phyloP scores from a whole-genome alignment of 345 rosid genomes.

The Eucalyptus paniculata region DNA sequence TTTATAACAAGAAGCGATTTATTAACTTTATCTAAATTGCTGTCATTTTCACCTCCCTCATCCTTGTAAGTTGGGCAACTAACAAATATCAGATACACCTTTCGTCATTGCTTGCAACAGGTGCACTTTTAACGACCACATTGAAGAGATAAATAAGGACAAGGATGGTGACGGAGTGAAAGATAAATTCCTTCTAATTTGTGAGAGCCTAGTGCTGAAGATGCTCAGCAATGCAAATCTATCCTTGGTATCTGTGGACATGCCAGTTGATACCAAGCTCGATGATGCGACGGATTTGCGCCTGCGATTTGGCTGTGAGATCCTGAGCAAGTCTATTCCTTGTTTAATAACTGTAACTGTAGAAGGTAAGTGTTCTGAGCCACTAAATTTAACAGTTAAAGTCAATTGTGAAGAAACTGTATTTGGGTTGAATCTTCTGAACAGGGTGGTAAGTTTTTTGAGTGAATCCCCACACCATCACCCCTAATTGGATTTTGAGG shows the following conservation, averaged over 20 bases:
- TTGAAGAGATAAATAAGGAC: conserved; percentile 43
- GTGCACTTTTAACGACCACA: conserved; percentile 62
- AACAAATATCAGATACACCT: neutral
- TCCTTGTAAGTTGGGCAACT: neutral
- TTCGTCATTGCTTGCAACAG: conserved; percentile 14
- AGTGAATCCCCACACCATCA: conserved; percentile 17
- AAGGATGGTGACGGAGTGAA: conserved; percentile 13
- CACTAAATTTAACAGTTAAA: conserved; percentile 42
- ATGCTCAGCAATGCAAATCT: conserved; percentile 78
- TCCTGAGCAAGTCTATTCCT: conserved; percentile 65
- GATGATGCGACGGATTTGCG: conserved; percentile 77
- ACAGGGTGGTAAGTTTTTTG: conserved; percentile 61
- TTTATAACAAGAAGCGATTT: neutral
- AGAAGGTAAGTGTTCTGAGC: conserved; percentile 81
- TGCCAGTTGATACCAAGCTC: conserved; percentile 59
- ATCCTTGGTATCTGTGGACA: conserved; percentile 64
- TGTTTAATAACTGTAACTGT: conserved; percentile 68
- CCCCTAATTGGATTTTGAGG: neutral
- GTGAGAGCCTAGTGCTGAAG: conserved; percentile 62
- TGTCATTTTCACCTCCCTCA: neutral
- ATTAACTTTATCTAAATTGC: neutral
- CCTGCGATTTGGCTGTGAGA: conserved; percentile 72
- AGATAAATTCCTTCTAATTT: conserved; percentile 60
- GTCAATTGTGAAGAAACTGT: conserved; percentile 93
- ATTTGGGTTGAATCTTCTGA: conserved; percentile 78